These are phyloP conservation scores for Secale cereale DNA, from an alignment of 176 grass and related monocot genomes.

Conservation along the genomic window DNA sequence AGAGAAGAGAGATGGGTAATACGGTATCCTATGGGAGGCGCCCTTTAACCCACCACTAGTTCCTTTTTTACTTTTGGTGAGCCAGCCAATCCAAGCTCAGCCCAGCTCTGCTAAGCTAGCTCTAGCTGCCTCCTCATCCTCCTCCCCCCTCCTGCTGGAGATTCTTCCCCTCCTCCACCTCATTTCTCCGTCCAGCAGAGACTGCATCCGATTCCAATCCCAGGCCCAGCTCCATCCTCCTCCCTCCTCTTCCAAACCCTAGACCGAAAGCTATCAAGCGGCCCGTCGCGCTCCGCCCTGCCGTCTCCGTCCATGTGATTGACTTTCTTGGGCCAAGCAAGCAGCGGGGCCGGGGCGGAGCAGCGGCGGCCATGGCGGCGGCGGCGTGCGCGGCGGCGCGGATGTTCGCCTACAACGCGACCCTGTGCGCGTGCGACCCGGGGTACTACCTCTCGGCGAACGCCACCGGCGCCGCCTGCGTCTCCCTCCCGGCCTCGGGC, in stretches of 20 bases:
- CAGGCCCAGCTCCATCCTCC: not conserved
- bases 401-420: constrained; percentile 73
- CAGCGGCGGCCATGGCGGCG: constrained; percentile 19
- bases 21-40: not conserved
- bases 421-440: constrained; percentile 77
- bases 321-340: not conserved
- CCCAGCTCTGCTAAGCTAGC: not conserved
- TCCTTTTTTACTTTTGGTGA: not conserved
- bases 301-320: not conserved
- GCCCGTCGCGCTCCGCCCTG: not conserved
- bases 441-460: constrained; percentile 46
- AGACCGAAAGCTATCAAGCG: not conserved
- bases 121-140: not conserved
- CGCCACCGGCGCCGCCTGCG: constrained; percentile 37
- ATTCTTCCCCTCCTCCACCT: not conserved
- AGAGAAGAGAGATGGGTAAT: too few species aligned
- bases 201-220: not conserved
- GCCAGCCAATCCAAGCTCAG: not conserved
- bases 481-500: not conserved
- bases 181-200: not conserved
- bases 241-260: not conserved
- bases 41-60: too few species aligned
- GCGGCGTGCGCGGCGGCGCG: constrained; percentile 44
- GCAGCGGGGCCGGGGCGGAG: not conserved
- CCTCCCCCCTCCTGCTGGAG: not conserved